Evolutionary conservation across 306 rosid genomes (phyloP), one percentile per base, ranked within the genome.

Genomic region (Sophora flavescens): DNA sequence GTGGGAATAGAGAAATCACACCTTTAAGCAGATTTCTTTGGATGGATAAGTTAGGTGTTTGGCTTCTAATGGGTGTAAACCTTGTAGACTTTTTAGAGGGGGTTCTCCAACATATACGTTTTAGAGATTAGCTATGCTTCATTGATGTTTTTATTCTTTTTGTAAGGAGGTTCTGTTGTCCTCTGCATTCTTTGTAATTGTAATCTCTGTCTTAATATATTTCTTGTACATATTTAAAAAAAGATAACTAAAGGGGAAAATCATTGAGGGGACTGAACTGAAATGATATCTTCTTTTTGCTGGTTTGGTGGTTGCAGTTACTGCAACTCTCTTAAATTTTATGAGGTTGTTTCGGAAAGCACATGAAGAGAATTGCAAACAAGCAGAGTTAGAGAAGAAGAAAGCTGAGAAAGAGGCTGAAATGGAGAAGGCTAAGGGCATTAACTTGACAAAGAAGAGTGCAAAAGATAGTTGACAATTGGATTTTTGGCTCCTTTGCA

Each of bases 331-430:
- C 66, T 72, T 89, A 75, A 96, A 91, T 73, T 96, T 96, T 74
- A 77, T 76, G 77, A 88, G 96, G 81, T 70, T 92, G 87, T 96
- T 96, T 75, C 91, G 97, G 83, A 96, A 89, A 88, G 99, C 98
- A 32, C 97, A 92, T 6, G 98, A 92, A 64, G 99, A 96, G 88
- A 96, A 96, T 78, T 17, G 70, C 86, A 96, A 92, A 80, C 98
- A 92, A 85, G 96, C 91, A 64, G 99, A 96, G 79, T 53, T 88
- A 86, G 98, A 96, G 84, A 91, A 79, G 86, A 96, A 96, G 88
- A 96, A 88, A 78, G 93, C 89, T 4, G 91, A 78, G 63, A 93
- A 91, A 86, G 99, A 91, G 73, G 98, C 92, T 8, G 99, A 92
- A 81, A 94, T 86, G 95, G 97, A 91, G 75, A 96, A 89, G 83